Conservation (phyloP, 495 filamentous ascomycete genomes). For the Achaetomiella virescens region DNA sequence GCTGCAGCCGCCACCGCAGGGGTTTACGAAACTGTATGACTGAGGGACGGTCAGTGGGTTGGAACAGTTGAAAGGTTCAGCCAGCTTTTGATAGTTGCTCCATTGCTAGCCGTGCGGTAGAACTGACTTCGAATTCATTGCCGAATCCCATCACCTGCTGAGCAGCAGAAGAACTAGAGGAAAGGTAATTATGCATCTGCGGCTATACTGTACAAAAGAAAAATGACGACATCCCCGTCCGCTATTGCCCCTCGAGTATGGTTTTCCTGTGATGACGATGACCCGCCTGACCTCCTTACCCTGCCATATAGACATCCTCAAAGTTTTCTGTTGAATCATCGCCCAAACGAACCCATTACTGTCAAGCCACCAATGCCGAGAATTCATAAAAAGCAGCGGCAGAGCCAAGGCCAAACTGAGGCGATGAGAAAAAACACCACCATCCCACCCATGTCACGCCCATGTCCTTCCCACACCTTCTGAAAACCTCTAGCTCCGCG, state of each 20-base stretch:
- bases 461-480: not conserved
- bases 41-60: not conserved
- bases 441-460: not conserved
- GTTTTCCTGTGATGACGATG: too few relatives aligned
- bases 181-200: not conserved
- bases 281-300: too few relatives aligned
- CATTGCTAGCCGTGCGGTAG: too few relatives aligned
- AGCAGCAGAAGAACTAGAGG: not conserved
- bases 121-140: too few relatives aligned
- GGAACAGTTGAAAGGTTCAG: not conserved
- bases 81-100: too few relatives aligned
- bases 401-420: too few relatives aligned
- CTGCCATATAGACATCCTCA: too few relatives aligned
- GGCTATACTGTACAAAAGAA: not conserved
- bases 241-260: not conserved
- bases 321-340: too few relatives aligned
- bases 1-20: constrained; percentile 75
- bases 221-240: not conserved
- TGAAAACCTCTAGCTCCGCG: constrained; percentile 22
- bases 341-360: too few relatives aligned
- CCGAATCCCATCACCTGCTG: not conserved
- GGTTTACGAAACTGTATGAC: constrained; percentile 62
- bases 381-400: too few relatives aligned
- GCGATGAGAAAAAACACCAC: not conserved
- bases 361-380: too few relatives aligned